A percentile compares a stretch with the other conserved stretches of the same genome.
These are phyloP conservation scores for Starmera pachycereana DNA, from an alignment of 805 yeast species.

Conservation along the genomic window DNA sequence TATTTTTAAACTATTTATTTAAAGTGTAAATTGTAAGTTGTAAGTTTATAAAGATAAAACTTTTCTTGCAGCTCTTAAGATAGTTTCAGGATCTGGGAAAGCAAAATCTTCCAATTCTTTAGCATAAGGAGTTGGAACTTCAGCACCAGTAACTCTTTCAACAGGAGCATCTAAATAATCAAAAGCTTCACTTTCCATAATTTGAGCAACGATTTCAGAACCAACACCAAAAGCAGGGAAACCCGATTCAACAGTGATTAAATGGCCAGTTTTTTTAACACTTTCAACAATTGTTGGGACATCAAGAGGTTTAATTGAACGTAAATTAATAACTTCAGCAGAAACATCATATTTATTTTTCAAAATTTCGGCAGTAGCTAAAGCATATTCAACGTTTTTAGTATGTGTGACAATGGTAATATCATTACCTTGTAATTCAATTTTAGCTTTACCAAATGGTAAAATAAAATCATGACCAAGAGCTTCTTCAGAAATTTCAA, in stretches of 20 bases:
- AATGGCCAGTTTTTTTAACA: slow-evolving; percentile 93
- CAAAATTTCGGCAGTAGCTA: slow-evolving; percentile 84
- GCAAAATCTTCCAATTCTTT: slow-evolving; percentile 94
- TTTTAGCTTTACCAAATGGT: slow-evolving; percentile 93
- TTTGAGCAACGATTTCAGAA: slow-evolving; percentile 93
- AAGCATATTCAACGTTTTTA: slow-evolving; percentile 77
- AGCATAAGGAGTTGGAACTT: slow-evolving; percentile 98
- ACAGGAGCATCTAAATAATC: slow-evolving; percentile 98
- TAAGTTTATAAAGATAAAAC: slow-evolving; percentile 58
- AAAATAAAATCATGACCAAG: slow-evolving; percentile 78
- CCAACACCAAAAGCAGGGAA: slow-evolving; percentile 99
- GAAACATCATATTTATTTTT: slow-evolving; percentile 77
- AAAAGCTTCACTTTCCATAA: slow-evolving; percentile 97
- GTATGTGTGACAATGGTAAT: slow-evolving; percentile 84
- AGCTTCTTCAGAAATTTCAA: slow-evolving; percentile 84
- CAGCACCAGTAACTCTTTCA: slow-evolving; percentile 98
- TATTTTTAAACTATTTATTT: neutral
- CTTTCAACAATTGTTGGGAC: slow-evolving; percentile 75
- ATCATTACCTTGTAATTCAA: slow-evolving; percentile 90
- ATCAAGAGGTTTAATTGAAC: slow-evolving; percentile 96
- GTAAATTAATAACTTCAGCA: slow-evolving; percentile 90
- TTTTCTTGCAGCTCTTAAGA: slow-evolving; percentile 78
- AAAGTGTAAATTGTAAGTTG: too few relatives aligned
- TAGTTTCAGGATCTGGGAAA: slow-evolving; percentile 92
- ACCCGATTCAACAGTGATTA: slow-evolving; percentile 93